Conservation (phyloP, 345 rosid genomes). For the Abelmoschus esculentus region DNA sequence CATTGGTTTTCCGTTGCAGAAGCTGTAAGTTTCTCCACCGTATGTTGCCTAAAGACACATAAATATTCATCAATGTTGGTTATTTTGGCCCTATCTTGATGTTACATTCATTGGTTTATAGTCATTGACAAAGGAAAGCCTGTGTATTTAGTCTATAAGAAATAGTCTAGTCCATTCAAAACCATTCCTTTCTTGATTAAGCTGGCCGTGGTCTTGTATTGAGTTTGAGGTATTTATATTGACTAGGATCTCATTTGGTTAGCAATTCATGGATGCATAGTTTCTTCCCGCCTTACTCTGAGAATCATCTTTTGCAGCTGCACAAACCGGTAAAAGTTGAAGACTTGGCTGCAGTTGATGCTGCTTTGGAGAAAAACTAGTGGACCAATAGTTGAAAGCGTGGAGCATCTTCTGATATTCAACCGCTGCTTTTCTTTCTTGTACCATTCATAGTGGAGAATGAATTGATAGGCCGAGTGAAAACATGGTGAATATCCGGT, state of each 20-base stretch:
- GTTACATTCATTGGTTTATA: neutral
- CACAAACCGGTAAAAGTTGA: constrained; percentile 7
- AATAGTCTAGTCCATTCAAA: neutral
- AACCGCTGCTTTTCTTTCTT: neutral
- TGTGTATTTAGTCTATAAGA: neutral
- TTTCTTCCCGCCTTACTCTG: neutral
- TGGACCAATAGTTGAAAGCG: neutral
- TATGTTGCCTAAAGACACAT: neutral
- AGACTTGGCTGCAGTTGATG: neutral
- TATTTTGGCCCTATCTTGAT: neutral
- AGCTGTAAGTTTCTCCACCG: constrained; percentile 44
- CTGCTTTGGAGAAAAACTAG: neutral
- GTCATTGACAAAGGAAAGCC: neutral
- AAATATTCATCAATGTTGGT: neutral
- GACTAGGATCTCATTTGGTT: neutral
- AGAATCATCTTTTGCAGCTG: constrained; percentile 4
- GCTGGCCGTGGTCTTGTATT: neutral
- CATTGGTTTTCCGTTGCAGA: constrained; percentile 72
- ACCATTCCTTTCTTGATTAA: neutral
- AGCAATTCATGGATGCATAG: no score
- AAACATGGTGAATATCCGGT: neutral
- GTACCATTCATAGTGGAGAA: neutral
- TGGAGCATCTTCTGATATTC: constrained; percentile 4
- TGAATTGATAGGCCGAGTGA: neutral
- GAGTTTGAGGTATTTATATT: neutral